Percentiles rank a stretch among this genome's conserved stretches.
phyloP scores from a whole-genome alignment of 1,284 basidiomycete species.

The Rhodofomes roseus region DNA sequence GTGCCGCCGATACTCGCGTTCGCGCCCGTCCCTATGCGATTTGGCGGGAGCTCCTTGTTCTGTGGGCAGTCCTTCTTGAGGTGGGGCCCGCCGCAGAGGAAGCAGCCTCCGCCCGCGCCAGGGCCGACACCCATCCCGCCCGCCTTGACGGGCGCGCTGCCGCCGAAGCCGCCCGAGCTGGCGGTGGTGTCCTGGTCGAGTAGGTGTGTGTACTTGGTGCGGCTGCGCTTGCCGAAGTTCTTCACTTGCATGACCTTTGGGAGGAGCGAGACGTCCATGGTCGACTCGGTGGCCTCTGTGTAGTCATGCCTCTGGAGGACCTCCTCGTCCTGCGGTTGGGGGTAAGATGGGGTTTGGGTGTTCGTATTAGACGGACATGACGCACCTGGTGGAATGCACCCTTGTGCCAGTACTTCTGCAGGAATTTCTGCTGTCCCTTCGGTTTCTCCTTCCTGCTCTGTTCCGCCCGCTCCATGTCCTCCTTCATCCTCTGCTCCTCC shows the following conservation, averaged over 20 bases:
- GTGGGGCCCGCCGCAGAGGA: slow-evolving; percentile 88
- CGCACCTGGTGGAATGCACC: slow-evolving; percentile 94
- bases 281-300: slow-evolving; percentile 84
- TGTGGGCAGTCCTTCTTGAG: slow-evolving; percentile 84
- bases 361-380: slow-evolving; percentile 4
- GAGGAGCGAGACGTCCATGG: slow-evolving; percentile 80
- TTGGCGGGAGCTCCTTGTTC: slow-evolving; percentile 47
- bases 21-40: slow-evolving; percentile 40
- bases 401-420: slow-evolving; percentile 99
- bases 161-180: slow-evolving; percentile 65
- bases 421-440: slow-evolving; percentile 86
- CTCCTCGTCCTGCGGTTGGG: slow-evolving; percentile 69
- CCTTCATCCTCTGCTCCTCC: slow-evolving; percentile 85
- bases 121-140: slow-evolving; percentile 44
- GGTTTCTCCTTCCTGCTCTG: slow-evolving; percentile 80
- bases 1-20: slow-evolving; percentile 36
- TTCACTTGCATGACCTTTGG: slow-evolving; percentile 97
- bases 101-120: slow-evolving; percentile 72
- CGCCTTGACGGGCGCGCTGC: slow-evolving; percentile 47
- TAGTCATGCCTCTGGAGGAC: slow-evolving; percentile 84
- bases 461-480: slow-evolving; percentile 86
- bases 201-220: slow-evolving; percentile 95
- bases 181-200: slow-evolving; percentile 90
- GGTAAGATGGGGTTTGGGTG: not conserved
- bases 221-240: slow-evolving; percentile 91